phyloP scores from a whole-genome alignment of 1,284 basidiomycete species.

The Pyrrhoderma noxium region DNA sequence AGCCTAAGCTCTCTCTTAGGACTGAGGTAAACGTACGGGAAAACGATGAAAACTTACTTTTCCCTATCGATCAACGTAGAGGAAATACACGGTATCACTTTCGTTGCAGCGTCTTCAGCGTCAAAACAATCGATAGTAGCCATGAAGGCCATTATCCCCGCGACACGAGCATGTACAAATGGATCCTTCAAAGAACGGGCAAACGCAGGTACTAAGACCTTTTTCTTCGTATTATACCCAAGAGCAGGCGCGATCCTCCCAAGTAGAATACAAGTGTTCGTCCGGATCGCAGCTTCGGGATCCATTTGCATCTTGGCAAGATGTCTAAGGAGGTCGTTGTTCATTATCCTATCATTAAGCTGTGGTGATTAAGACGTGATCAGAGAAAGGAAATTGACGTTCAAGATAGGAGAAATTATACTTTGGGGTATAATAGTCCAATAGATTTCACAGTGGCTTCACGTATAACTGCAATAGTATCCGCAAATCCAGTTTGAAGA shows the following conservation, averaged over 20 bases:
- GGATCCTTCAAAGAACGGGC: conserved; percentile 84
- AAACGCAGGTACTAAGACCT: conserved; percentile 95
- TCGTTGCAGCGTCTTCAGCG: conserved; percentile 79
- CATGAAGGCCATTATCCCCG: conserved; percentile 94
- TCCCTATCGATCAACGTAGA: conserved; percentile 83
- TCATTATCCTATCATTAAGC: conserved; percentile 88
- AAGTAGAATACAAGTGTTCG: conserved; percentile 95
- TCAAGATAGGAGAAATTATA: conserved; percentile 25
- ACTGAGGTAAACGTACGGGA: background rate
- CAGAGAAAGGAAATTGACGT: background rate
- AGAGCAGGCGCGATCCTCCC: conserved; percentile 85
- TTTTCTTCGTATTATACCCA: conserved; percentile 84
- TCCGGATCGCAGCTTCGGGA: conserved; percentile 89
- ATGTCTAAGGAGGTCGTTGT: conserved; percentile 92
- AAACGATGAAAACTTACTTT: conserved; percentile 47
- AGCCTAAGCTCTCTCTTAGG: conserved; percentile 38
- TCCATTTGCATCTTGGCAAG: conserved; percentile 93
- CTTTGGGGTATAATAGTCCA: conserved; percentile 79
- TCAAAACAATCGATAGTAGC: conserved; percentile 88
- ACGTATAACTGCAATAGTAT: conserved; percentile 88
- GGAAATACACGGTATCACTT: conserved; percentile 81
- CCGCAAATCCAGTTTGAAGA: conserved; percentile 93
- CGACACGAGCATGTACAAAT: conserved; percentile 91
- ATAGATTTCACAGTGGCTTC: conserved; percentile 93
- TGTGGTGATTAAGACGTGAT: conserved; percentile 26